Evolutionary conservation across 164 flowering plant species (phyloP).

Genomic region (Vitis rotundifolia): DNA sequence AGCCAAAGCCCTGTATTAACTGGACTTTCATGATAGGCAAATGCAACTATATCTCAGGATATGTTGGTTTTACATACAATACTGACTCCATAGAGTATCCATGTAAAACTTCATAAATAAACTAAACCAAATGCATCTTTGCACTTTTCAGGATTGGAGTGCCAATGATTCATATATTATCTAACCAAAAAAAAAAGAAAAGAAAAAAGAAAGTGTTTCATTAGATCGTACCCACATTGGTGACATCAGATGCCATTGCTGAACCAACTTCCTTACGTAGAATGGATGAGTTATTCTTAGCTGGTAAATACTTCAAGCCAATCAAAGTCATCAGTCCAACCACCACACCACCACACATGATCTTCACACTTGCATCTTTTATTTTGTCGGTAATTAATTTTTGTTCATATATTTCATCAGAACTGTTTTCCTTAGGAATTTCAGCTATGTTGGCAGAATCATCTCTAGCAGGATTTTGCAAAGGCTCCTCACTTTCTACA

Average conservation of each 20-base stretch:
- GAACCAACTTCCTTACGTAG: conserved; percentile 45
- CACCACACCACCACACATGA: conserved; percentile 72
- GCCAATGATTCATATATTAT: not conserved
- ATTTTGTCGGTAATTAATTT: conserved; percentile 56
- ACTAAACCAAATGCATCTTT: not conserved
- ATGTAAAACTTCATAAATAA: not conserved
- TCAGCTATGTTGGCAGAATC: conserved; percentile 29
- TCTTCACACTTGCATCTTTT: conserved; percentile 79
- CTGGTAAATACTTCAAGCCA: conserved; percentile 61
- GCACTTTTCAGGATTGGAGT: not conserved
- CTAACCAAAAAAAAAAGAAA: too few relatives aligned
- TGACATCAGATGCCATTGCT: conserved; percentile 62
- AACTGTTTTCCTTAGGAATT: conserved; percentile 22
- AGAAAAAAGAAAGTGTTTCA: not conserved
- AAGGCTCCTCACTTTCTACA: conserved; percentile 28
- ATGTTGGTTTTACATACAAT: not conserved
- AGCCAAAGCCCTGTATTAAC: not conserved
- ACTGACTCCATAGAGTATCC: not conserved
- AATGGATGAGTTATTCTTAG: conserved; percentile 29
- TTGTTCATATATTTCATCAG: conserved; percentile 40
- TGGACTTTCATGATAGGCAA: not conserved
- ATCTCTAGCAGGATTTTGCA: conserved; percentile 22
- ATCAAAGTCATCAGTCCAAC: conserved; percentile 65
- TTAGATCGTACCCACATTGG: conserved; percentile 60
- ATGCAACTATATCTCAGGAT: not conserved